These are phyloP conservation scores for Sequoiadendron giganteum DNA, from an alignment of 75 land plant species.

Conservation along the genomic window DNA sequence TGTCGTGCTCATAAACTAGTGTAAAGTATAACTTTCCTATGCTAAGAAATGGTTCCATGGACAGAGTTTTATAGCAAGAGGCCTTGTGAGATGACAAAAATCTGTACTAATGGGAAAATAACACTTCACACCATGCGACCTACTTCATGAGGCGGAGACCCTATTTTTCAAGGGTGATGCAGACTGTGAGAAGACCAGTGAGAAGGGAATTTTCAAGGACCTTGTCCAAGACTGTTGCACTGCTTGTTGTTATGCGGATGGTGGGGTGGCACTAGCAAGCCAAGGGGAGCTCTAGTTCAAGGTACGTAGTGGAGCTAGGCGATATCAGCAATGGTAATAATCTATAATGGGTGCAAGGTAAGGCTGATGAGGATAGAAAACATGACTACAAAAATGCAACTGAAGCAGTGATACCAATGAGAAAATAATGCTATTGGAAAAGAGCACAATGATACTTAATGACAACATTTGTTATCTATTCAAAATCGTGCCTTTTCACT, in stretches of 20 bases:
- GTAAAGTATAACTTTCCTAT: no score
- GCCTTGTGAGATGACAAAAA: no score
- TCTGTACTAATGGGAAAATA: no score
- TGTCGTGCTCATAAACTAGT: no score
- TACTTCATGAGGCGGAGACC: constrained; percentile 30
- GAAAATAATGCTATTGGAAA: no score
- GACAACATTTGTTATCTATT: no score
- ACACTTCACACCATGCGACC: constrained; percentile 6
- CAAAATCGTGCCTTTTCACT: no score
- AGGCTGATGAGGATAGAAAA: constrained; percentile 98
- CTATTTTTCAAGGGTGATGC: constrained; percentile 44
- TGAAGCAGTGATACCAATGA: no score
- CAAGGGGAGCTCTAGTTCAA: neutral
- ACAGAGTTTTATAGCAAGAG: no score
- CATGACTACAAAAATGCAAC: no score
- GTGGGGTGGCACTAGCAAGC: constrained; percentile 19
- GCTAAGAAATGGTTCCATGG: no score
- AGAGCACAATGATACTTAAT: no score
- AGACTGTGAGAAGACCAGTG: constrained; percentile 61
- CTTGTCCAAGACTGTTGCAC: constrained; percentile 20
- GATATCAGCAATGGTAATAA: constrained; percentile 29
- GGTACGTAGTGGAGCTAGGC: constrained; percentile 11
- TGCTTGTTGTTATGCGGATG: neutral
- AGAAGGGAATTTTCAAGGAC: constrained; percentile 51
- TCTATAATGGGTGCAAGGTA: constrained; percentile 96